Conservation (phyloP, 2,329 filamentous ascomycete genomes). For the Colletotrichum filicis region DNA sequence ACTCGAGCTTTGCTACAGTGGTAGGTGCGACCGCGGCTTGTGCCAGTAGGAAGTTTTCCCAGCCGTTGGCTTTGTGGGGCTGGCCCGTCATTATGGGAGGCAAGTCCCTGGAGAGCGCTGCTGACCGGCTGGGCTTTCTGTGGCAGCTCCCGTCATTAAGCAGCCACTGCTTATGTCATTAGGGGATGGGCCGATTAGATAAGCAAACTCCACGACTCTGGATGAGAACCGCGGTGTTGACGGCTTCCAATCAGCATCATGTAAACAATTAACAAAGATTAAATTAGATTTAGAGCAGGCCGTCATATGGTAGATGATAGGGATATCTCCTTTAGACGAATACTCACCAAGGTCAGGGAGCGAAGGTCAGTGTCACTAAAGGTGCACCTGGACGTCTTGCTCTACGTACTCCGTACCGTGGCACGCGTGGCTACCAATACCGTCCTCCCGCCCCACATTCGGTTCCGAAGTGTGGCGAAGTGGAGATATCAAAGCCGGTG, state of each 20-base stretch:
- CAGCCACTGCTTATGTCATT: background rate
- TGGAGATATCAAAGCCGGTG: background rate
- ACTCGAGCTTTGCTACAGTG: conserved; percentile 25
- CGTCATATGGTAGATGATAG: too few relatives aligned
- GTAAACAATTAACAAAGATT: too few relatives aligned
- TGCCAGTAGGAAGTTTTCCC: conserved; percentile 28
- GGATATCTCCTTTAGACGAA: too few relatives aligned
- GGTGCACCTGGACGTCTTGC: too few relatives aligned
- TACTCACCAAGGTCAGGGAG: too few relatives aligned
- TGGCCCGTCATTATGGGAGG: conserved; percentile 7
- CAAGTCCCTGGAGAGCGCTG: background rate
- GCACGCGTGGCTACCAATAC: too few relatives aligned
- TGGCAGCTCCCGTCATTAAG: too few relatives aligned
- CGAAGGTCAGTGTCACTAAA: too few relatives aligned
- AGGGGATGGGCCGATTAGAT: background rate
- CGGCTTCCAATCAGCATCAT: background rate
- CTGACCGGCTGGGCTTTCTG: too few relatives aligned
- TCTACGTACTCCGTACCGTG: too few relatives aligned
- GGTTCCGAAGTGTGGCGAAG: background rate
- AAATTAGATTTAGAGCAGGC: too few relatives aligned
- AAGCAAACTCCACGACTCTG: background rate
- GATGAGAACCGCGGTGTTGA: background rate
- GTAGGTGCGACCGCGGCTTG: conserved; percentile 16
- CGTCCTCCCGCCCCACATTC: background rate
- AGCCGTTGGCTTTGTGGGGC: conserved; percentile 16